phyloP scores from a whole-genome alignment of 2,329 filamentous ascomycete species.

The Periglandula ipomoeae region DNA sequence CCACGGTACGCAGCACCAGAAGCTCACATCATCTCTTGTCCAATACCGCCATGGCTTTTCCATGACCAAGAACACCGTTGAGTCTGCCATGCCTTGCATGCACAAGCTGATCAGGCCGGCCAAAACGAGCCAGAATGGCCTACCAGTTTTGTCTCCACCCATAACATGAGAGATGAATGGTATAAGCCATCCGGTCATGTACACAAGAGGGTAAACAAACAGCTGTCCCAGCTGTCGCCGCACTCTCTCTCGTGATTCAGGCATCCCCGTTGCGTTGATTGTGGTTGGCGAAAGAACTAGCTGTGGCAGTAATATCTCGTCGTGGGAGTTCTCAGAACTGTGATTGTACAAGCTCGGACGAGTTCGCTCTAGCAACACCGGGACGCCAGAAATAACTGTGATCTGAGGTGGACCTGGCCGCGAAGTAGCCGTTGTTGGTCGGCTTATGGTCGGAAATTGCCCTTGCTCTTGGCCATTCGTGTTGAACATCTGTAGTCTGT shows the following conservation, averaged over 20 bases:
- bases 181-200: slow-evolving; percentile 62
- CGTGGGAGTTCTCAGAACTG: slow-evolving; percentile 5
- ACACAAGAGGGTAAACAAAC: slow-evolving; percentile 68
- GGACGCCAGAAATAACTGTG: no score
- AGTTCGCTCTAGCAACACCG: not conserved
- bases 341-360: not conserved
- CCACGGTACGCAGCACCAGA: not conserved
- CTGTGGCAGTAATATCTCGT: slow-evolving; percentile 9
- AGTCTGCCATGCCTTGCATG: slow-evolving; percentile 59
- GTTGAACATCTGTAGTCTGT: not conserved
- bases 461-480: no score
- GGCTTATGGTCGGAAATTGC: no score
- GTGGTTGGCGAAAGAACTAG: slow-evolving; percentile 12
- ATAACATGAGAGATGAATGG: slow-evolving; percentile 59
- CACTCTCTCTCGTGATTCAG: slow-evolving; percentile 43
- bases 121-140: slow-evolving; percentile 48
- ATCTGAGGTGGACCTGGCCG: not conserved
- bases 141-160: slow-evolving; percentile 15
- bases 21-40: slow-evolving; percentile 6
- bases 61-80: slow-evolving; percentile 56
- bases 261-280: slow-evolving; percentile 19
- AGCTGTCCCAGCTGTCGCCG: slow-evolving; percentile 60
- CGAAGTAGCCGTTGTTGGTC: not conserved
- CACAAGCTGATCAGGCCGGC: slow-evolving; percentile 49
- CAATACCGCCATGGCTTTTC: slow-evolving; percentile 57